Evolutionary conservation across 495 filamentous ascomycete genomes (phyloP), one percentile per base, ranked within the genome.

Genomic region (Podospora conica): DNA sequence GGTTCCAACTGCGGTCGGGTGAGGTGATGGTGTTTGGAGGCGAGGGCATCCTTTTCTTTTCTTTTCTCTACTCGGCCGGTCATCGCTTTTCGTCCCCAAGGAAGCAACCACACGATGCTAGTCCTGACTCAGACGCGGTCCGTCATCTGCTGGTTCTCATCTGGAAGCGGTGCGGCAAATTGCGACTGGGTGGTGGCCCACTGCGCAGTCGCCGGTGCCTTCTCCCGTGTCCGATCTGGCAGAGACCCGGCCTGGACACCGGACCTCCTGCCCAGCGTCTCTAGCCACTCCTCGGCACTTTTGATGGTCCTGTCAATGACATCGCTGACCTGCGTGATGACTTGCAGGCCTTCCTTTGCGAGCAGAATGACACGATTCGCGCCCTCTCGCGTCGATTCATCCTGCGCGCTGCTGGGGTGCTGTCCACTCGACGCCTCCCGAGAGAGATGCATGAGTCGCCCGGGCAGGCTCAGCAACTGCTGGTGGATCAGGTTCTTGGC

Each of bases 251-350:
- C 40, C 40, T 48, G 40, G 40, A 48, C 40, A 6, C 40, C 40
- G 2, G 40, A 48, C 15, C 84, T 83, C 68, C 82, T 84, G 20
- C 90, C 90, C 31, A 96, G 77, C 20, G 87, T 81, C 53, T 90
- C 87, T 66, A 91, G 89, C 94, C 94, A 97, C 71, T 87, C 85
- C 75, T 97, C 92, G 5, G 94, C 94, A 71, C 88, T 91, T 40
- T 87, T 82, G 28, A 97, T 86, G 4, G 93, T 96, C n/a, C 88
- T 86, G 69, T 92, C 88, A 24, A 97, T 85, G 0, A 94, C 88
- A 0, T 85, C 86, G 24, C 85, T 90, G 54, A 98, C 91, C 73
- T 96, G 90, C 0, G 84, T 81, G 83, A 97, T 90, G 85, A 96
- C 94, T 68, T 96, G 90, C 23, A 98, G 82, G 3, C 91, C 91